Base-by-base conservation (phyloP, 768 basidiomycete species). In the Kwoniella pini region DNA sequence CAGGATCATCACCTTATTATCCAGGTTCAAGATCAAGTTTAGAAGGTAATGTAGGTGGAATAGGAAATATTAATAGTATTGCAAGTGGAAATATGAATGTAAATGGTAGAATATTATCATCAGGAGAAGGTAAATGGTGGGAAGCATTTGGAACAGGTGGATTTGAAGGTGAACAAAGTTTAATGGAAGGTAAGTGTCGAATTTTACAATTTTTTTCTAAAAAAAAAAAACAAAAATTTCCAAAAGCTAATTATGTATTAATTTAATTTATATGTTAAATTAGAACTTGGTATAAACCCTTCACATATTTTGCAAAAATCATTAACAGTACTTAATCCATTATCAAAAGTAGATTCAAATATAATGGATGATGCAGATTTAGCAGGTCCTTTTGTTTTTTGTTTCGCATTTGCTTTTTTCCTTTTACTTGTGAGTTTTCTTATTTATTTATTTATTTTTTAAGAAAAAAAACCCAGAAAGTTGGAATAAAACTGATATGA, bases 311-410 rank as follows among this genome's bases (percentile, higher is more conserved):
- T 88, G 33, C 87, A 85, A 57, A 99, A 98, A 81, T 90, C 93
- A 22, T 80, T 94, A 79, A 93, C 96, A 0, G 96, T 98, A 7
- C 85, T 99, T 51, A 98, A 99, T 72, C 96, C 96, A 3, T 81
- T 98, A 21, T 84, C 85, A 59, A 82, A 82, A 50, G 85, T 94
- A 30, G 88, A 96, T 63, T 90, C 88, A 64, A 88, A 84, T 59
- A 98, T 99, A 61, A 99, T 99, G 96, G 96, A 99, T 79, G 96
- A 99, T 70, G 94, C 95, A 21, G 96, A 99, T 80, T 83, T 99
- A 28, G 93, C 95, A 9, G 96, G 96, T 0, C 96, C 96, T 9
- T 85, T 97, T 45, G 85, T 97, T 4, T 97, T 97, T 81, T 88
- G 88, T 75, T 91, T 98, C 77, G 90, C 90, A 70, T 98, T 98